Evolutionary conservation across 164 flowering plant species (phyloP).

Genomic region (Magnolia sinica): DNA sequence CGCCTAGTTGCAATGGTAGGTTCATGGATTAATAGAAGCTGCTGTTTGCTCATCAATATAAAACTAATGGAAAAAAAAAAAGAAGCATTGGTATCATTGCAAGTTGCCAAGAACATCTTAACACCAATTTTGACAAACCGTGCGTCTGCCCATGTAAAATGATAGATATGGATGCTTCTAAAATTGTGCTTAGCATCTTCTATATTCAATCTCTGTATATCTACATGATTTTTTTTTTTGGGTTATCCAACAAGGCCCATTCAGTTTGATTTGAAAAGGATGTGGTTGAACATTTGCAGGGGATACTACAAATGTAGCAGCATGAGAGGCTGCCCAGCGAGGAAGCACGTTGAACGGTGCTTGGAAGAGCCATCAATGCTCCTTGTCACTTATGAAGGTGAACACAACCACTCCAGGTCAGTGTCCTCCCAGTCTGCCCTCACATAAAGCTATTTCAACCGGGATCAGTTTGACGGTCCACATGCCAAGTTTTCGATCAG

Average conservation of each 20-base stretch:
- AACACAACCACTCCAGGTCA: constrained; percentile 77
- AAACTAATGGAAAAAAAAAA: not conserved
- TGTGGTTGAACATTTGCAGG: constrained; percentile 38
- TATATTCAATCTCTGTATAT: no score
- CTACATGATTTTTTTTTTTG: no score
- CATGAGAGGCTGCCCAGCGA: constrained; percentile 92
- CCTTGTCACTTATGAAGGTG: constrained; percentile 85
- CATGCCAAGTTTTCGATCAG: not conserved
- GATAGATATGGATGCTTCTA: no score
- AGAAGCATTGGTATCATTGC: not conserved
- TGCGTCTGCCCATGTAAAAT: no score
- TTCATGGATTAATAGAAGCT: no score
- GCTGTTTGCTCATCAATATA: no score
- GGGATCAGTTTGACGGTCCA: not conserved
- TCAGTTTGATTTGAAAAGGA: no score
- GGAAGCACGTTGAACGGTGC: constrained; percentile 94
- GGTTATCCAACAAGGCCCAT: no score
- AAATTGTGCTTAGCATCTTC: no score
- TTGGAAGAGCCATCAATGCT: constrained; percentile 88
- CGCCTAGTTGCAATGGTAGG: no score
- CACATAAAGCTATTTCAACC: constrained; percentile 21
- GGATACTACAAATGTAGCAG: constrained; percentile 96
- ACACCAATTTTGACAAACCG: not conserved
- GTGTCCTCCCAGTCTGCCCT: constrained; percentile 53
- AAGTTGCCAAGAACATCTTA: no score